Percentiles rank a stretch among this genome's conserved stretches.
Conservation (phyloP, 2,329 filamentous ascomycete genomes). For the Herpotrichia juniperi region DNA sequence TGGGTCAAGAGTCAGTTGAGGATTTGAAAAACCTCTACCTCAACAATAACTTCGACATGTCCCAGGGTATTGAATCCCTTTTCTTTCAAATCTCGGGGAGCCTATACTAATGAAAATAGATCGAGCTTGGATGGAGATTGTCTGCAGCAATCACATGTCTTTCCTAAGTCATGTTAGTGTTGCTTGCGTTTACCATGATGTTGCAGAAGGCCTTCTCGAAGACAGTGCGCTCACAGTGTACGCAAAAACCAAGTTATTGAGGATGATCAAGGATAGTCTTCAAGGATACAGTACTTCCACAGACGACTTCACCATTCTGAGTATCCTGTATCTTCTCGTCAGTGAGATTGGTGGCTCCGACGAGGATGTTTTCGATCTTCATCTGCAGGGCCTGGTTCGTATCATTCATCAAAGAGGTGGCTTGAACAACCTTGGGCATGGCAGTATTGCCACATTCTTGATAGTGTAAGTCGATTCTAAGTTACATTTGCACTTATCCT, state of each 20-base stretch:
- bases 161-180: slow-evolving; percentile 42
- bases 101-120: slow-evolving; percentile 20
- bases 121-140: slow-evolving; percentile 31
- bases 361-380: slow-evolving; percentile 36
- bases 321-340: slow-evolving; percentile 38
- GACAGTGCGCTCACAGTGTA: slow-evolving; percentile 39
- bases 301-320: slow-evolving; percentile 38
- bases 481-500: neutral
- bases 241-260: slow-evolving; percentile 37
- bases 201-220: slow-evolving; percentile 30
- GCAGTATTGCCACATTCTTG: slow-evolving; percentile 28
- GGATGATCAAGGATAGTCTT: slow-evolving; percentile 32
- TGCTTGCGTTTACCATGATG: slow-evolving; percentile 40
- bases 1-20: slow-evolving; percentile 21
- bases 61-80: slow-evolving; percentile 22
- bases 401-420: slow-evolving; percentile 34
- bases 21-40: slow-evolving; percentile 33
- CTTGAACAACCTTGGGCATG: slow-evolving; percentile 21
- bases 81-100: slow-evolving; percentile 25
- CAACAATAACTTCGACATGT: slow-evolving; percentile 20
- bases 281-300: slow-evolving; percentile 17
- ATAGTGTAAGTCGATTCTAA: slow-evolving; percentile 30
- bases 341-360: slow-evolving; percentile 38
- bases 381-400: slow-evolving; percentile 33
- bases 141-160: slow-evolving; percentile 36